Evolutionary conservation across 2,329 filamentous ascomycete species (phyloP).

Genomic region (Catunica adiposa): DNA sequence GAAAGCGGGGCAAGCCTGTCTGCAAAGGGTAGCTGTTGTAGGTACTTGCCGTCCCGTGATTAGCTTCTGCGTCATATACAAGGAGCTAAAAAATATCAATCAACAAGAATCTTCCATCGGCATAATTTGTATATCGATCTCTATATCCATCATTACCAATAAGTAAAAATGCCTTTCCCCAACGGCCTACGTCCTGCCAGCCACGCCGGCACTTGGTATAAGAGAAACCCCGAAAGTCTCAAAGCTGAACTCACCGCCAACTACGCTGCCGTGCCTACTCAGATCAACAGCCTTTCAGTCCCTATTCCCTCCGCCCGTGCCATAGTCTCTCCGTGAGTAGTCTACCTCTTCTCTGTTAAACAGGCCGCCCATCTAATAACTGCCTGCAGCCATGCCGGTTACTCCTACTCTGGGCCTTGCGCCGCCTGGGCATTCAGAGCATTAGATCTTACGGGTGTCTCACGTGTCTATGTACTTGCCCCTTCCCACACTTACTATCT

Average conservation of each 20-base stretch:
- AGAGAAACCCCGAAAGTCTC: constrained; percentile 41
- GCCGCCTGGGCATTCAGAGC: constrained; percentile 91
- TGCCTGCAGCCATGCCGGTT: constrained; percentile 66
- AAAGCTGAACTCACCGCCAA: constrained; percentile 54
- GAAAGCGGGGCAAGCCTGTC: too few relatives aligned
- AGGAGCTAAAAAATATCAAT: too few relatives aligned
- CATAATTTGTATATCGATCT: background rate
- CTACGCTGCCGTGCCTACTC: constrained; percentile 53
- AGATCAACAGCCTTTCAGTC: constrained; percentile 41
- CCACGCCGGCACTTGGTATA: constrained; percentile 85
- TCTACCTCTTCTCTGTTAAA: constrained; percentile 7
- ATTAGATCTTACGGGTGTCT: constrained; percentile 65
- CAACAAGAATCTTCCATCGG: background rate
- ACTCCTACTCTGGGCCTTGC: constrained; percentile 76
- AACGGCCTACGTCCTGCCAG: constrained; percentile 32
- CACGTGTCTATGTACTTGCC: constrained; percentile 80
- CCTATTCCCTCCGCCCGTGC: constrained; percentile 62
- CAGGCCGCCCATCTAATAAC: background rate
- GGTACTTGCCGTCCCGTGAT: too few relatives aligned
- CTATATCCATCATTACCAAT: background rate
- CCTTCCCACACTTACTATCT: constrained; percentile 84
- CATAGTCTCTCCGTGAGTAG: constrained; percentile 78
- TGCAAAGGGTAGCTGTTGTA: too few relatives aligned
- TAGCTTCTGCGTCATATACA: too few relatives aligned
- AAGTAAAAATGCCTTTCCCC: constrained; percentile 2